Evolutionary conservation across 1,139 yeast genomes (phyloP).

Genomic region (Kazachstania sp.): DNA sequence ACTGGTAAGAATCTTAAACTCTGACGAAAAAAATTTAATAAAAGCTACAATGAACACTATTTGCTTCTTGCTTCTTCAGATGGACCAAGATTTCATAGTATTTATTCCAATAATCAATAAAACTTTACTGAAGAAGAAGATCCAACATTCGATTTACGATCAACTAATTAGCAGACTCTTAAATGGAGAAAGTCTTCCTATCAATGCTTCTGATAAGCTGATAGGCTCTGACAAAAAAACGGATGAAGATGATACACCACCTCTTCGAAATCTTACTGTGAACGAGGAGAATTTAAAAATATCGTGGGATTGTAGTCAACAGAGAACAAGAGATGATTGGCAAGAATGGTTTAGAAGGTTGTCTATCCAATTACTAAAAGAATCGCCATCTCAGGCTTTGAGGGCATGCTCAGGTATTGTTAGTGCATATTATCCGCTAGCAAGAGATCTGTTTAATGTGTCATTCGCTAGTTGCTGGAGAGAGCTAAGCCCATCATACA

Average conservation of each 20-base stretch:
- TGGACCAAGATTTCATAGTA: constrained; percentile 78
- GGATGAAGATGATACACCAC: constrained; percentile 57
- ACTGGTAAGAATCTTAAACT: constrained; percentile 57
- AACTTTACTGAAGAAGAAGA: constrained; percentile 51
- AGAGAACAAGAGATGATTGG: constrained; percentile 93
- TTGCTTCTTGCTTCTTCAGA: constrained; percentile 66
- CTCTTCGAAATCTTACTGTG: constrained; percentile 62
- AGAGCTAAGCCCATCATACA: constrained; percentile 83
- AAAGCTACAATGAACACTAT: constrained; percentile 68
- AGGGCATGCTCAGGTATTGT: constrained; percentile 92
- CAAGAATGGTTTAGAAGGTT: constrained; percentile 91
- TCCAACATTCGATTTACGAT: constrained; percentile 71
- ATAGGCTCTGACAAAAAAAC: constrained; percentile 51
- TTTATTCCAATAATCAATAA: constrained; percentile 82
- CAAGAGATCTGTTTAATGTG: constrained; percentile 86
- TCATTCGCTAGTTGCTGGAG: constrained; percentile 96
- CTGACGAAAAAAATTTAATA: constrained; percentile 52
- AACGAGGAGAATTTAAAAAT: constrained; percentile 41
- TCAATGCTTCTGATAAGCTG: constrained; percentile 63
- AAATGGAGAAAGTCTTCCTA: constrained; percentile 85
- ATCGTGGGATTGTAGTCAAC: constrained; percentile 89
- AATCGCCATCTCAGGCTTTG: constrained; percentile 90
- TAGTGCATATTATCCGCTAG: constrained; percentile 78
- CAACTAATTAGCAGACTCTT: constrained; percentile 68
- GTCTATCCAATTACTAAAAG: constrained; percentile 77